Base-by-base conservation (phyloP, 1,284 basidiomycete genomes). In the Cryptococcus hybrid region DNA sequence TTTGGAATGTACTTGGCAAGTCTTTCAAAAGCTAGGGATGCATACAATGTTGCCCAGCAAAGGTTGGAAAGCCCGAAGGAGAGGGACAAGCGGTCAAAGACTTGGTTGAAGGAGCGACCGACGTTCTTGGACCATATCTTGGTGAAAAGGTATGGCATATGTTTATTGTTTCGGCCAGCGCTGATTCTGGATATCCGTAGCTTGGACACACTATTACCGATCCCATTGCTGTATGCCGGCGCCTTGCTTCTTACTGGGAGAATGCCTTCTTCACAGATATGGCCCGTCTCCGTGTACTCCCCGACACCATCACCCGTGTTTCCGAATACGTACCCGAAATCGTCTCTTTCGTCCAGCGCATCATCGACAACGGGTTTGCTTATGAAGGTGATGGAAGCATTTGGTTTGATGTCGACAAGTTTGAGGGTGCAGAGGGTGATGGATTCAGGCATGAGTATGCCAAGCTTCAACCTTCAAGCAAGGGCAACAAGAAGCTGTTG, bases 281-380 rank as follows among this genome's bases (percentile, higher is more conserved):
- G 96, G 81, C 82, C 37, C 86, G 88, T 12, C 83, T 99, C 35
- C 85, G 85, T 61, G 90, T 99, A 52, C 86, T 89, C 57, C 85
- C 96, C 13, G 92, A 94, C 74, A 92, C 86, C 1, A 80, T 98
- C 55, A 99, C 96, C 3, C 87, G 96, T 43, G 96, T 99, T 12
- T 95, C 92, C 13, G 96, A 99, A 77, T 99, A 93, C 77, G 88
- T 99, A 11, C 91, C 93, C 7, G 94, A 99, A 78, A 92, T 98
- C 64, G 90, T 93, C 52, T 77, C 84, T 1, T 99, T 95, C 73
- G 89, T 98, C 18, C 84, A 94, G 72, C 82, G 84, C 47, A 93
- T 99, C 71, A 82, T 96, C 62, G 79, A 84, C 57, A 94, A 95
- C 60, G 95, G 94, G 0, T 98, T 87, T 70, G 96, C 86, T 3